Conservation (phyloP, 2,329 filamentous ascomycete species). For the Pseudocercospora fijiensis region DNA sequence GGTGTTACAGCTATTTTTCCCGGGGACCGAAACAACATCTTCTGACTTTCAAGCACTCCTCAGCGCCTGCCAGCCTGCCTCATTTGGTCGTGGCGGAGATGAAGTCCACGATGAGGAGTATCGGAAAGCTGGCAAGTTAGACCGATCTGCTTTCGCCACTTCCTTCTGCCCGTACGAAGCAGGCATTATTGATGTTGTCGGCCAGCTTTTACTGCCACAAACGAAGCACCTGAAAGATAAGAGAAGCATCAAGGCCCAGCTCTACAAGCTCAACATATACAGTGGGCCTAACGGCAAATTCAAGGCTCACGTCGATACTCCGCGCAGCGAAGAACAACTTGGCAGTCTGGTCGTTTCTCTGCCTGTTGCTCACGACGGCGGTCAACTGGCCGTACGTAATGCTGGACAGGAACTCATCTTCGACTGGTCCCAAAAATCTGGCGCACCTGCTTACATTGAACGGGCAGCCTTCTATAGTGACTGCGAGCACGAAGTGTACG, state of each 20-base stretch:
- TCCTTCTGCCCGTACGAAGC: constrained; percentile 26
- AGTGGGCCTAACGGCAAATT: constrained; percentile 16
- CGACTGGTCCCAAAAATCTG: constrained; percentile 42
- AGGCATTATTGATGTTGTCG: constrained; percentile 53
- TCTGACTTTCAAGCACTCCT: constrained; percentile 7
- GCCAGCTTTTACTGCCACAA: constrained; percentile 47
- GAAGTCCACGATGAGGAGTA: constrained; percentile 54
- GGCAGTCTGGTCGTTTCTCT: constrained; percentile 25
- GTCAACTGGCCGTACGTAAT: constrained; percentile 48
- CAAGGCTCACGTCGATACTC: constrained; percentile 28
- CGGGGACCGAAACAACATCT: not conserved
- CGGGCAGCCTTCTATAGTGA: constrained; percentile 58
- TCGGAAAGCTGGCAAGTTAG: constrained; percentile 54
- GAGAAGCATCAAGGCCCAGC: constrained; percentile 49
- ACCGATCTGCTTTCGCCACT: constrained; percentile 42
- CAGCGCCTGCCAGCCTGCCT: constrained; percentile 43
- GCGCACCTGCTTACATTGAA: constrained; percentile 24
- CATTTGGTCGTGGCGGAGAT: constrained; percentile 48
- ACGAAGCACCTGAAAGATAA: constrained; percentile 11
- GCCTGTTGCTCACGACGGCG: constrained; percentile 28
- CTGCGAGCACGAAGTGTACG: constrained; percentile 54
- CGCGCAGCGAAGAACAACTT: constrained; percentile 17
- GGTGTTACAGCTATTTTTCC: constrained; percentile 4
- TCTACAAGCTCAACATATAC: constrained; percentile 57
- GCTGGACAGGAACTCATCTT: constrained; percentile 39